Base-by-base conservation (phyloP, 1,284 basidiomycete genomes). In the Singerocomus rubriflavus region DNA sequence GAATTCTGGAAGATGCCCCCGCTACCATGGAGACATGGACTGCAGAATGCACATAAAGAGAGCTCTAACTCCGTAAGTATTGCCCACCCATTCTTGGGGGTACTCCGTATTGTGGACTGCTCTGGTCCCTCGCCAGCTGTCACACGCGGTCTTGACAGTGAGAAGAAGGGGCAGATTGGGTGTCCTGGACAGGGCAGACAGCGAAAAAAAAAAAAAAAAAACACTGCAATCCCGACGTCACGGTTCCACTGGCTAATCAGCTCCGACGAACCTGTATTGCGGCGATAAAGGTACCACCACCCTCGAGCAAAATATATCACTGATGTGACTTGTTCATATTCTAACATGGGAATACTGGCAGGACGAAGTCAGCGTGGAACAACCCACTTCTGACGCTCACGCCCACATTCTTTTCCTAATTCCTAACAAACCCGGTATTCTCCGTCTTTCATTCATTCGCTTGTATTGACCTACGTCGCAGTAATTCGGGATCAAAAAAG, bases 201-300 rank as follows among this genome's bases (percentile, higher is more conserved):
- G 21, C 21, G 21, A 21, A 21, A 21, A 21, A 4, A 21, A 21
- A 21, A 21, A 21, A 4, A 21, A 21, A 21, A 21, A 42, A 27
- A 35, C 11, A 13, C 10, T 39, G 6, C n/a, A 17, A 7, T 12
- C 4, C 21, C 25, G 33, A 32, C 26, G 21, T 21, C 21, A 21
- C 21, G 21, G 21, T 21, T 39, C 4, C 26, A 26, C 33, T 44
- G 56, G 42, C 51, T 47, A 47, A 25, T 46, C 59, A 59, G 54
- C 46, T 54, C 16, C n/a, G 26, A 3, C 14, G 9, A 14, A 17
- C 35, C 42, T 46, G 46, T 51, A 53, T 61, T 49, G 62, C 61
- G 63, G 63, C 62, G 61, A 64, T 65, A 48, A 48, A 52, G 42
- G 34, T 29, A 33, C 52, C 38, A 34, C 32, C 29, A 29, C 36